Conservation (phyloP, 148 eudicot genomes). For the Rhododendron henanense region DNA sequence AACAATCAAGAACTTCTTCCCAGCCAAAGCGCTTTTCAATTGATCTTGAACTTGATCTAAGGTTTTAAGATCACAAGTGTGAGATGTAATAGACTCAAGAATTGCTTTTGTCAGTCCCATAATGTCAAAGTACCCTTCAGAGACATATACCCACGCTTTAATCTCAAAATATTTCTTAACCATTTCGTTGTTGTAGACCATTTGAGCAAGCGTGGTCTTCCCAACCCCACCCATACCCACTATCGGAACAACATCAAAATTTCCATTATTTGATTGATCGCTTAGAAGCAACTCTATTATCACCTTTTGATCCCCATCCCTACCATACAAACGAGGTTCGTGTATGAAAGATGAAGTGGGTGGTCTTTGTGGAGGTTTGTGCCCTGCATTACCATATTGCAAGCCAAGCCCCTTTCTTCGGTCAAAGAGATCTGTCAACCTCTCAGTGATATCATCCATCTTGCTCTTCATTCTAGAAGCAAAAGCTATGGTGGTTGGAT, state of each 20-base stretch:
- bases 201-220: constrained; percentile 28
- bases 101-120: constrained; percentile 15
- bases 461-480: neutral
- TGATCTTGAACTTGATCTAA: too few species aligned
- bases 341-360: neutral
- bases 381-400: neutral
- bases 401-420: neutral
- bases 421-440: neutral
- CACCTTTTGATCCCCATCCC: neutral
- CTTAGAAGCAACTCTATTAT: neutral
- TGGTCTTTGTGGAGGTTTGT: neutral
- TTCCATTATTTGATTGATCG: neutral
- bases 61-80: neutral
- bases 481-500: neutral
- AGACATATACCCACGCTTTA: constrained; percentile 23
- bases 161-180: constrained; percentile 2
- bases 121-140: constrained; percentile 11
- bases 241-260: neutral
- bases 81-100: neutral
- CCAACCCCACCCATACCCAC: constrained; percentile 28
- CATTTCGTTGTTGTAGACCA: constrained; percentile 3
- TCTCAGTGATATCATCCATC: neutral
- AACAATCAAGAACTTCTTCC: too few species aligned
- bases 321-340: neutral
- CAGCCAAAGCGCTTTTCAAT: too few species aligned